Evolutionary conservation across 1,284 basidiomycete genomes (phyloP).

Genomic region (Abortiporus biennis): DNA sequence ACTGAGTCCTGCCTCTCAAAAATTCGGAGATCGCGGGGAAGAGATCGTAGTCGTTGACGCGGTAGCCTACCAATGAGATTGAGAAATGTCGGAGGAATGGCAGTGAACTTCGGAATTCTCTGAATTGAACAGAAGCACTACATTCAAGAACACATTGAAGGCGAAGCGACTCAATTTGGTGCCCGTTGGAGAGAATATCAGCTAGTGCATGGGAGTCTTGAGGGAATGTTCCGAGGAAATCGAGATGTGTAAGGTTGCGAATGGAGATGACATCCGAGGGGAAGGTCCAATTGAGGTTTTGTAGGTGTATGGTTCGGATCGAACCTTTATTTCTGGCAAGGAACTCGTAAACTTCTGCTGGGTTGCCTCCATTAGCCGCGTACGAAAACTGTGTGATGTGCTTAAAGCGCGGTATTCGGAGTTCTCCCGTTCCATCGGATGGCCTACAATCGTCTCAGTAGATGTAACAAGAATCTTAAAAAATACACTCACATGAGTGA

Average conservation of each 20-base stretch:
- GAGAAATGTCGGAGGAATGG: slow-evolving; percentile 62
- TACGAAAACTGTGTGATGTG: slow-evolving; percentile 56
- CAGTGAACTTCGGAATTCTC: slow-evolving; percentile 33
- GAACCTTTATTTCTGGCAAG: slow-evolving; percentile 46
- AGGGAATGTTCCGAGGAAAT: slow-evolving; percentile 53
- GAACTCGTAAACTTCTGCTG: slow-evolving; percentile 37
- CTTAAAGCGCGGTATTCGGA: slow-evolving; percentile 50
- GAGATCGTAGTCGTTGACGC: slow-evolving; percentile 49
- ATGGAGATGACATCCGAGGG: slow-evolving; percentile 46
- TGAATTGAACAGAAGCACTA: slow-evolving; percentile 42
- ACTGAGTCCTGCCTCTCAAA: slow-evolving; percentile 46
- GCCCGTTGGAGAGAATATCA: slow-evolving; percentile 52
- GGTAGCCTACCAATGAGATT: slow-evolving; percentile 44
- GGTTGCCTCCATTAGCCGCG: slow-evolving; percentile 32
- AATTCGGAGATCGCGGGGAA: slow-evolving; percentile 66
- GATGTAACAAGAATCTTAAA: slow-evolving; percentile 4
- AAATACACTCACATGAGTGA: slow-evolving; percentile 41
- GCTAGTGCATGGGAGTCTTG: slow-evolving; percentile 43
- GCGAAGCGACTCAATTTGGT: slow-evolving; percentile 56
- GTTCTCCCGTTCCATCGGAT: slow-evolving; percentile 42
- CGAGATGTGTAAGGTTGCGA: slow-evolving; percentile 56
- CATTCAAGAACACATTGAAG: slow-evolving; percentile 48
- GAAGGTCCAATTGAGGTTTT: slow-evolving; percentile 51
- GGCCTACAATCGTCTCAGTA: slow-evolving; percentile 28
- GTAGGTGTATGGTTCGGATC: slow-evolving; percentile 49